phyloP scores from a whole-genome alignment of 2,329 filamentous ascomycete genomes.

The Akanthomyces muscarius region DNA sequence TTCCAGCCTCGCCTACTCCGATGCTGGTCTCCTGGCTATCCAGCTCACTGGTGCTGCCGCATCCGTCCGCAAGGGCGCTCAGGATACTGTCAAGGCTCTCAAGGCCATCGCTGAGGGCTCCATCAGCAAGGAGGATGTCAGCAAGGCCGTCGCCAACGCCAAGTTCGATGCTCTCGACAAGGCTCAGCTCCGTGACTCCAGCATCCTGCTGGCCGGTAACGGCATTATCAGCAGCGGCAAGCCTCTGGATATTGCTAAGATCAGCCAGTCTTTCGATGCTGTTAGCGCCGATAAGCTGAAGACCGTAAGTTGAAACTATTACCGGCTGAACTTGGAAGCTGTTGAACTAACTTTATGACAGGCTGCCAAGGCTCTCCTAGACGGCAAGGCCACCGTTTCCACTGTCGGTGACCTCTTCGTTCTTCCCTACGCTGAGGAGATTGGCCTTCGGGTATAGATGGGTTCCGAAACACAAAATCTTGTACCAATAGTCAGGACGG shows the following conservation, averaged over 20 bases:
- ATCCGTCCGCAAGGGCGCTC: constrained; percentile 69
- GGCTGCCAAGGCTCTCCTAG: constrained; percentile 83
- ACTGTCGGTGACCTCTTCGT: constrained; percentile 87
- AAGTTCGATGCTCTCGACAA: constrained; percentile 88
- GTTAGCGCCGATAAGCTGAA: constrained; percentile 84
- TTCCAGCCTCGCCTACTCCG: constrained; percentile 82
- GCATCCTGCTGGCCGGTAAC: constrained; percentile 78
- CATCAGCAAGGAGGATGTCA: constrained; percentile 77
- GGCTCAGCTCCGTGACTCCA: constrained; percentile 71
- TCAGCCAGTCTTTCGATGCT: constrained; percentile 72
- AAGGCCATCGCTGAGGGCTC: constrained; percentile 75
- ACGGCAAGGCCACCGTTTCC: constrained; percentile 83
- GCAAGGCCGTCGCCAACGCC: constrained; percentile 87
- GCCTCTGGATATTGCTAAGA: constrained; percentile 76
- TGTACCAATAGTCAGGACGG: constrained; percentile 43
- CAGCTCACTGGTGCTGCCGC: constrained; percentile 71
- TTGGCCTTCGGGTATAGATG: constrained; percentile 88
- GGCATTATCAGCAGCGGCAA: constrained; percentile 78
- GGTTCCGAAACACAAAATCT: constrained; percentile 30
- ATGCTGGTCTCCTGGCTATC: constrained; percentile 85
- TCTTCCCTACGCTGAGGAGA: constrained; percentile 88
- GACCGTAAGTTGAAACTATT: constrained; percentile 58
- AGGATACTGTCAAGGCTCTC: constrained; percentile 74
- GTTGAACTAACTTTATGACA: constrained; percentile 38
- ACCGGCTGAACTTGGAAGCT: background rate